A percentile compares a stretch with the other conserved stretches of the same genome.
phyloP scores from a whole-genome alignment of 495 filamentous ascomycete species.

The Hypoxylon trugodes region DNA sequence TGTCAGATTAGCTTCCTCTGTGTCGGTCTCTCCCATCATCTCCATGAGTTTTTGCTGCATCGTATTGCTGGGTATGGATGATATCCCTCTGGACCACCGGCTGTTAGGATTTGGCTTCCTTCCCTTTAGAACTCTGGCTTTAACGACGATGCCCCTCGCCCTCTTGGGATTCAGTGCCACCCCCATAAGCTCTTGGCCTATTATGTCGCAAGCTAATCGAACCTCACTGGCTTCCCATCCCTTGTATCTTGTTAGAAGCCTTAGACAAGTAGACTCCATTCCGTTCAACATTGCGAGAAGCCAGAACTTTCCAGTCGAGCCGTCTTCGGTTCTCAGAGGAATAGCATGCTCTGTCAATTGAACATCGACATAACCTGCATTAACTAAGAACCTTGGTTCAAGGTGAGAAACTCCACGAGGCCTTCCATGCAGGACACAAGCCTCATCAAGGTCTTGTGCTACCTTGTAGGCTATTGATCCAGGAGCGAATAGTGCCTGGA shows the following conservation, averaged over 20 bases:
- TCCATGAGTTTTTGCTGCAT: constrained; percentile 12
- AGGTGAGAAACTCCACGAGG: constrained; percentile 65
- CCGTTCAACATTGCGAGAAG: constrained; percentile 70
- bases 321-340: constrained; percentile 65
- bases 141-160: constrained; percentile 52
- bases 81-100: constrained; percentile 34
- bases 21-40: constrained; percentile 24
- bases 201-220: constrained; percentile 62
- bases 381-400: constrained; percentile 55
- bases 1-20: constrained; percentile 17
- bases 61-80: constrained; percentile 38
- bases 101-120: constrained; percentile 58
- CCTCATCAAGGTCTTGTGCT: constrained; percentile 49
- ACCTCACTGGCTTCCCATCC: constrained; percentile 66
- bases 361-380: constrained; percentile 70
- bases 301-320: constrained; percentile 69
- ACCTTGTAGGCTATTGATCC: constrained; percentile 50
- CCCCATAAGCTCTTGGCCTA: constrained; percentile 60
- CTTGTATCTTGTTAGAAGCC: constrained; percentile 66
- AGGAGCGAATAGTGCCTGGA: constrained; percentile 51
- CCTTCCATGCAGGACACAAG: constrained; percentile 52
- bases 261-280: constrained; percentile 67
- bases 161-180: constrained; percentile 53
- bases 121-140: constrained; percentile 63
- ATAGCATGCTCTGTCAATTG: constrained; percentile 63